Evolutionary conservation across 805 yeast genomes (phyloP), one percentile per base, ranked within the genome.

Genomic region (Starmerella floricola): DNA sequence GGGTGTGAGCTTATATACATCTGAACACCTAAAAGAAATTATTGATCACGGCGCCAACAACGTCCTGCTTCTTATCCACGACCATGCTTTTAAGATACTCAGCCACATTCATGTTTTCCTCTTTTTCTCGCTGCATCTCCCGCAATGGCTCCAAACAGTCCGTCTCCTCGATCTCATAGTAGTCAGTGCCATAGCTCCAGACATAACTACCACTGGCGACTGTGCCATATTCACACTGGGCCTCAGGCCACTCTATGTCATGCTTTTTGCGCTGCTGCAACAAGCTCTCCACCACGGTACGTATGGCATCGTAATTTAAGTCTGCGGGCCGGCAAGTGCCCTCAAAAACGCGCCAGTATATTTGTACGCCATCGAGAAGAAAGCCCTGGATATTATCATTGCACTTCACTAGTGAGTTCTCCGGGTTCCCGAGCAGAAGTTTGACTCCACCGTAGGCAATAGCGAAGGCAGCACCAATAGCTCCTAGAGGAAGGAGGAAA

Each of bases 311-410:
- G 44, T 16, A 48, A 23, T 48, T 41, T 13, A 32, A 43, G 32
- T 48, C 50, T 31, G 31, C 23, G 3, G 8, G 18, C 3, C 27
- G 16, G 20, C 52, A 48, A 8, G 19, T 17, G 17, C 50, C 52
- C 21, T 42, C 42, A 8, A 36, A 29, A 16, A 48, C 46, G 17
- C 38, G 44, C 52, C 52, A 48, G 37, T 36, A 48, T 11, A 48
- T 30, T 17, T 50, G 47, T 15, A 23, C 27, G n/a, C 30, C 46
- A 18, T 33, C 35, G 24, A 47, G 29, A 12, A 42, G 50, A 38
- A 48, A 47, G 34, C 40, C 43, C 38, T 47, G 50, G 12, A 47
- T 31, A n/a, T 30, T 31, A 31, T 12, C 13, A 36, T 48, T 48
- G 31, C 52, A 48, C 11, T 13, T 20, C 15, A 21, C 31, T 8